Base-by-base conservation (phyloP, 2,329 filamentous ascomycete genomes). In the Penicillium nordicum region DNA sequence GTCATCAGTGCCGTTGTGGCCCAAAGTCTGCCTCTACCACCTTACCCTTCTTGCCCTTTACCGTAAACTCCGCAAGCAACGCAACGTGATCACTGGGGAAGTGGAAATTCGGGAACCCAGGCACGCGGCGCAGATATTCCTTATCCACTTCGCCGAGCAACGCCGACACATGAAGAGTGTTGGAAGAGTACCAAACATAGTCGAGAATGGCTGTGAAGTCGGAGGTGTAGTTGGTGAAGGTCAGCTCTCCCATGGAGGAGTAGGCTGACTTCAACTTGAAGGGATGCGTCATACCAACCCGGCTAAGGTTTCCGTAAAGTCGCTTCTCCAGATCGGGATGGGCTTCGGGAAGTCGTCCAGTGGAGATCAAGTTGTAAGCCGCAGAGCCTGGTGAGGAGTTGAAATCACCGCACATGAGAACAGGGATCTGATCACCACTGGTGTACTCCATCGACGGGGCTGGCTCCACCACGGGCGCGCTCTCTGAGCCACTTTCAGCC, bases 111-210 rank as follows among this genome's bases (percentile, higher is more conserved):
- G 92, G 92, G 76, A 96, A 96, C 0, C 92, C 92, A 4, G 92
- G 92, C 27, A 97, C 90, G 50, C 88, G 84, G 73, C 90, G 88
- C 56, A 96, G 84, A 72, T 96, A 94, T 29, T 90, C 84, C 61
- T 87, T 84, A 72, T 97, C 92, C 2, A 95, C 90, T 42, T 93
- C 89, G 30, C 92, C 92, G 4, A 97, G 85, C 51, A 97, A 76
- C 51, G 88, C 88, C 18, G 90, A 87, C 25, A 95, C 89, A 70
- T 94, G 89, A 43, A 97, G 80, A 23, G 88, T 86, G 74, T 94
- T 96, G 56, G 91, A 93, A 55, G 92, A 92, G 76, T 96, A 99
- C 92, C 92, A 97, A 68, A 99, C 91, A 75, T 97, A 97, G 73
- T 99, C 94, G 64, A 99, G 89, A 55, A 95, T 90, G 60, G 92